A percentile compares a stretch with the other conserved stretches of the same genome.
Conservation (phyloP, 352 stramenopile genomes). For the Thalassiosira livingstoniorum region DNA sequence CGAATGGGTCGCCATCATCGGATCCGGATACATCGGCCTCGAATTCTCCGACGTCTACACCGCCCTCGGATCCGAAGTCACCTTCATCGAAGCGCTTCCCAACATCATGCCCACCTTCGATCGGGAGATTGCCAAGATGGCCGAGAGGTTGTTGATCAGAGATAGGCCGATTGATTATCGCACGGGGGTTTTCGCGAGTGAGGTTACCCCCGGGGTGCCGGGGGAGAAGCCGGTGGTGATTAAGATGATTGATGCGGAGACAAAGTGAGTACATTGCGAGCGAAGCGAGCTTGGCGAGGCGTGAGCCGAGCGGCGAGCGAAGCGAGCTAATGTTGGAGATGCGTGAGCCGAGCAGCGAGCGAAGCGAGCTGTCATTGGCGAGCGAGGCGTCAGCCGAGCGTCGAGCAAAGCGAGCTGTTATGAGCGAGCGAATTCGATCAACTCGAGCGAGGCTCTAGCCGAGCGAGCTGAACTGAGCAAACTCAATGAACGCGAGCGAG, state of each 20-base stretch:
- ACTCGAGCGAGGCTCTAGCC: no score
- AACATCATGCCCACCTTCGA: slow-evolving; percentile 89
- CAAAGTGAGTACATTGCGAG: slow-evolving; percentile 78
- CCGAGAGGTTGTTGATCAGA: slow-evolving; percentile 88
- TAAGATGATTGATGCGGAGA: slow-evolving; percentile 92
- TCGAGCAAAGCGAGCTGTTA: no score
- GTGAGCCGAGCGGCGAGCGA: no score
- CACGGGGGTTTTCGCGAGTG: slow-evolving; percentile 88
- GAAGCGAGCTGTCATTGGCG: no score
- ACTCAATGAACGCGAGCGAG: no score
- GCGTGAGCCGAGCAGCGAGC: no score
- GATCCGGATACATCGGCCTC: slow-evolving; percentile 90
- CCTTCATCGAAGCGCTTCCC: slow-evolving; percentile 88
- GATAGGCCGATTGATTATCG: slow-evolving; percentile 88
- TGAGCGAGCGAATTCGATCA: no score
- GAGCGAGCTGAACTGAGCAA: no score
- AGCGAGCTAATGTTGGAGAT: no score
- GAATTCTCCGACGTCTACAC: slow-evolving; percentile 92
- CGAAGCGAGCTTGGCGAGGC: no score
- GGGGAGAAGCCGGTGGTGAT: slow-evolving; percentile 90
- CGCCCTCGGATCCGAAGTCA: slow-evolving; percentile 87
- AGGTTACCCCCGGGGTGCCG: slow-evolving; percentile 88
- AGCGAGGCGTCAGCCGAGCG: no score
- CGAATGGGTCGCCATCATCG: slow-evolving; percentile 90
- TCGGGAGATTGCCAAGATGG: slow-evolving; percentile 88